These are phyloP conservation scores for Zygnema circumcarinatum DNA, from an alignment of 139 green algal species.

Conservation along the genomic window DNA sequence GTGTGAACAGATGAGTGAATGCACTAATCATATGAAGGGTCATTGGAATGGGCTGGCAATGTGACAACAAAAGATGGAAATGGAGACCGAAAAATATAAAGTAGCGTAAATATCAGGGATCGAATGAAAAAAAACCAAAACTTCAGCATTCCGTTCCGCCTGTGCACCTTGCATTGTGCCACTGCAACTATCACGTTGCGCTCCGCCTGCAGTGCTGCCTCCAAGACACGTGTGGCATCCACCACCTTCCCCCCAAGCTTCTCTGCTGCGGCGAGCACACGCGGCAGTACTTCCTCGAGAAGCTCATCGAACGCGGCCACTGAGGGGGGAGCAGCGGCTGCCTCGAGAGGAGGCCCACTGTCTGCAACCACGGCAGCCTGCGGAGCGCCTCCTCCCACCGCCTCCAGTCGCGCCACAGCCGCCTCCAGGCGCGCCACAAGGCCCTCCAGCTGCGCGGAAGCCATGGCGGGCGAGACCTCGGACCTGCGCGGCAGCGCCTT, in stretches of 20 bases:
- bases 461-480: not conserved
- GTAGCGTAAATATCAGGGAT: too few species aligned
- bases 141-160: too few species aligned
- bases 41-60: too few species aligned
- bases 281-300: conserved; percentile 14
- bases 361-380: conserved; percentile 13
- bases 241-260: conserved; percentile 34
- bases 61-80: too few species aligned
- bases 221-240: conserved; percentile 42
- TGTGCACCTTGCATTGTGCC: conserved; percentile 51
- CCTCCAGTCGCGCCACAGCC: conserved; percentile 34
- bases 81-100: too few species aligned
- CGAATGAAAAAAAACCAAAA: too few species aligned
- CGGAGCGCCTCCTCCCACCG: not conserved
- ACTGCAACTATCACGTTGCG: conserved; percentile 24
- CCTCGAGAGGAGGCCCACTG: not conserved
- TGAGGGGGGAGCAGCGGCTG: conserved; percentile 14
- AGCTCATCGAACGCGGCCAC: conserved; percentile 51
- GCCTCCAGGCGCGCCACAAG: conserved; percentile 42
- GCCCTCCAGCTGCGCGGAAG: conserved; percentile 20
- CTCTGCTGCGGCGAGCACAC: conserved; percentile 33
- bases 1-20: too few species aligned
- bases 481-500: too few species aligned
- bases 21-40: too few species aligned
- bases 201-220: conserved; percentile 40